These are phyloP conservation scores for Allium cepa DNA, from an alignment of 106 monocot genomes.

Conservation along the genomic window DNA sequence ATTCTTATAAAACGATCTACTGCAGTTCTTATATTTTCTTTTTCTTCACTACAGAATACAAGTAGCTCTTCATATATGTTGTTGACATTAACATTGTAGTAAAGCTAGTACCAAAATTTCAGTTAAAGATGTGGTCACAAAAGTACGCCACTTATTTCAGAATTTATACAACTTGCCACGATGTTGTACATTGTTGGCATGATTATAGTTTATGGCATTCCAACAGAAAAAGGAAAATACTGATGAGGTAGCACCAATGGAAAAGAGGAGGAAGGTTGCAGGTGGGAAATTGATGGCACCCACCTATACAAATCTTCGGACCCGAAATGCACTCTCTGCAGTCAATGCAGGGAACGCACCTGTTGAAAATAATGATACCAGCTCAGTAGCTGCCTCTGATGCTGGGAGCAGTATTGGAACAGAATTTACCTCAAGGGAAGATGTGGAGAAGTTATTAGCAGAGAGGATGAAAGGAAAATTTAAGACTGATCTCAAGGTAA, in stretches of 20 bases:
- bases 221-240: constrained; percentile 55
- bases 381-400: constrained; percentile 12
- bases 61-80: too few species aligned
- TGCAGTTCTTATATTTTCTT: not conserved
- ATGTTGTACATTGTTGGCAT: too few species aligned
- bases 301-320: constrained; percentile 2
- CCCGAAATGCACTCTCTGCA: constrained; percentile 29
- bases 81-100: too few species aligned
- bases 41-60: too few species aligned
- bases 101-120: too few species aligned
- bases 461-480: constrained; percentile 73
- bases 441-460: constrained; percentile 55
- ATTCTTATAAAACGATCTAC: not conserved
- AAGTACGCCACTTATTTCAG: too few species aligned
- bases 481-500: constrained; percentile 63
- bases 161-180: too few species aligned
- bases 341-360: constrained; percentile 21
- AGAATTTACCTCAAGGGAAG: constrained; percentile 61
- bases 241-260: constrained; percentile 31
- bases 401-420: constrained; percentile 13
- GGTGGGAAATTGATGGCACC: constrained; percentile 29
- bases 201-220: too few species aligned
- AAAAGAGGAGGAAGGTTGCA: constrained; percentile 45
- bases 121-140: too few species aligned
- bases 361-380: not conserved